Base-by-base conservation (phyloP, 331 rosid species). In the Phaseolus coccineus region DNA sequence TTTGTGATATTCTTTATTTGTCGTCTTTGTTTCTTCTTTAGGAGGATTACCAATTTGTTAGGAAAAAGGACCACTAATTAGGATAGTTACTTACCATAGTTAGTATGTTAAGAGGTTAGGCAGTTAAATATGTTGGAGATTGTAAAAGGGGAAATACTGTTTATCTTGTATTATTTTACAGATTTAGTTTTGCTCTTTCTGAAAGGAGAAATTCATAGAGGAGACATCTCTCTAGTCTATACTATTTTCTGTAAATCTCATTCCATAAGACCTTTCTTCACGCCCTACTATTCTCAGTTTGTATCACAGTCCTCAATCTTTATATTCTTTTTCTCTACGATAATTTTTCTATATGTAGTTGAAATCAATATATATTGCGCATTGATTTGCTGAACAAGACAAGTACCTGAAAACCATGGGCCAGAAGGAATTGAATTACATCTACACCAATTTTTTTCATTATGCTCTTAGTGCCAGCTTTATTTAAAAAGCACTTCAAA, bases 351-450 rank as follows among this genome's bases (percentile, higher is more conserved):
- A 27, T 7, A 28, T 51, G 40, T 19, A 19, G 31, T 73, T 67
- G 14, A 78, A 57, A 74, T 58, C 12, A 35, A 57, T 24, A 64
- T n/a, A 67, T 64, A 57, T 33, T 46, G 30, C 48, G 56, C 57
- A 42, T 65, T 42, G 48, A 75, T 66, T 52, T 30, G 52, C 75
- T 35, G 47, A 76, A 65, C 19, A 72, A 57, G 61, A 48, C 46
- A 84, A 73, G 85, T 85, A 94, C 98, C 98, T 88, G 93, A 87
- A 89, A 90, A 63, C 97, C 97, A 77, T 92, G 97, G 73, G 89
- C 97, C 80, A 94, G 69, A 69, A 94, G 94, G 74, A 92, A 83
- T 86, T 91, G 97, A 73, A 81, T 80, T 57, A 80, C 72, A 74
- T 91, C 89, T 62, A 78, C 52, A 64, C 95, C 90, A 53, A 90